Percentiles rank a stretch among this genome's conserved stretches.
phyloP scores from a whole-genome alignment of 495 filamentous ascomycete species.

The Aspergillus campestris region DNA sequence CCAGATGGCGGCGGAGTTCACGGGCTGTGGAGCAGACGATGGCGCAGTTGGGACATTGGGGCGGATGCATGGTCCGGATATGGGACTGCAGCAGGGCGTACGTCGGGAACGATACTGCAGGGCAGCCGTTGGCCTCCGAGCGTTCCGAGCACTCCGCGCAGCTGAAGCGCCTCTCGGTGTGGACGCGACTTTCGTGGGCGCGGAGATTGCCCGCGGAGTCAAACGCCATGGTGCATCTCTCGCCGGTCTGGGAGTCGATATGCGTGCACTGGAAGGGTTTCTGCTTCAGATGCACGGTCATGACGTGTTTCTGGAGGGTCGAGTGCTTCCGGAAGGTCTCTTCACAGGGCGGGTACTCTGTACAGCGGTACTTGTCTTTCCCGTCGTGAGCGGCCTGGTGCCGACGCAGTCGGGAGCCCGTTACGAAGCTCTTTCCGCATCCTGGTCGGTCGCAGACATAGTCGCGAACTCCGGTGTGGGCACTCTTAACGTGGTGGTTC shows the following conservation, averaged over 20 bases:
- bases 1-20: constrained; percentile 60
- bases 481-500: constrained; percentile 70
- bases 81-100: constrained; percentile 63
- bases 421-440: constrained; percentile 76
- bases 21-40: constrained; percentile 50
- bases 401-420: constrained; percentile 59
- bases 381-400: constrained; percentile 63
- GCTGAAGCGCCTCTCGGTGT: constrained; percentile 59
- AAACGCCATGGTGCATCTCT: constrained; percentile 59
- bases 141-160: constrained; percentile 57
- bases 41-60: constrained; percentile 64
- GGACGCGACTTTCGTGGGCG: constrained; percentile 60
- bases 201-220: constrained; percentile 60
- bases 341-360: constrained; percentile 62
- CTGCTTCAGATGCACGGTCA: constrained; percentile 57
- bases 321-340: constrained; percentile 81
- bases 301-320: constrained; percentile 77
- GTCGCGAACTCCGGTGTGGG: constrained; percentile 63
- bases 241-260: constrained; percentile 46
- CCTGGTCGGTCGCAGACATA: constrained; percentile 60
- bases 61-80: constrained; percentile 60
- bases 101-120: constrained; percentile 57
- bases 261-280: constrained; percentile 59
- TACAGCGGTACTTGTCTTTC: constrained; percentile 61
- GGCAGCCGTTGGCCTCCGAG: constrained; percentile 10